Evolutionary conservation across 345 rosid species (phyloP).

Genomic region (Stellera chamaejasme): DNA sequence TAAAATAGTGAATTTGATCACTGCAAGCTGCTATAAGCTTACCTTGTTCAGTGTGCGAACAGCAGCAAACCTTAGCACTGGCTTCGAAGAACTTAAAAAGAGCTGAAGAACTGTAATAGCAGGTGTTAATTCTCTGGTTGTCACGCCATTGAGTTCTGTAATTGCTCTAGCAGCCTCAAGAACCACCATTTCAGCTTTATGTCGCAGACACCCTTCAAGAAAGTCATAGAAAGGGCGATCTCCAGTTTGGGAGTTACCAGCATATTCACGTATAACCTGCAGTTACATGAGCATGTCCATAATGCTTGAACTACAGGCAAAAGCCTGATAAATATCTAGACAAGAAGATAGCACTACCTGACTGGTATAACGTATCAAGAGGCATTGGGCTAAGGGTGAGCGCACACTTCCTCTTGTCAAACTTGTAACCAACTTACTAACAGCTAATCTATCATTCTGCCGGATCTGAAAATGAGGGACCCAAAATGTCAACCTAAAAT

Average conservation of each 20-base stretch:
- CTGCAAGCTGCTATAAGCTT: constrained; percentile 6
- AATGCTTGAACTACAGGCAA: background rate
- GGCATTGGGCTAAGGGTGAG: constrained; percentile 96
- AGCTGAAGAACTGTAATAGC: constrained; percentile 98
- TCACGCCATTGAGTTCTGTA: constrained; percentile 90
- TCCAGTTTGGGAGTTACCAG: constrained; percentile 61
- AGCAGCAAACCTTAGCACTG: constrained; percentile 96
- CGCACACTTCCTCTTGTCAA: constrained; percentile 95
- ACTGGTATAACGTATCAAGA: constrained; percentile 79
- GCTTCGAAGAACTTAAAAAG: constrained; percentile 93
- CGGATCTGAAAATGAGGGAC: constrained; percentile 53
- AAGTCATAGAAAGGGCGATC: constrained; percentile 96
- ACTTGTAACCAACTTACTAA: constrained; percentile 82
- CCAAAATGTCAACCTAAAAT: background rate
- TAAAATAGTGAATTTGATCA: background rate
- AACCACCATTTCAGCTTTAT: constrained; percentile 96
- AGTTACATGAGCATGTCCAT: constrained; percentile 8
- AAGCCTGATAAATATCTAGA: background rate
- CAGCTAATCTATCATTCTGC: constrained; percentile 88
- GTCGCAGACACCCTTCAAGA: constrained; percentile 94
- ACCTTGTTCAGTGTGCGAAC: constrained; percentile 98
- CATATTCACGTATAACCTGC: constrained; percentile 88
- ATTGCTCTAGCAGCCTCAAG: constrained; percentile 99
- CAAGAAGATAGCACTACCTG: constrained; percentile 44
- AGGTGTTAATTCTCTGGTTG: constrained; percentile 90